Conservation (phyloP, 2,329 filamentous ascomycete genomes). For the Colletotrichum godetiae region DNA sequence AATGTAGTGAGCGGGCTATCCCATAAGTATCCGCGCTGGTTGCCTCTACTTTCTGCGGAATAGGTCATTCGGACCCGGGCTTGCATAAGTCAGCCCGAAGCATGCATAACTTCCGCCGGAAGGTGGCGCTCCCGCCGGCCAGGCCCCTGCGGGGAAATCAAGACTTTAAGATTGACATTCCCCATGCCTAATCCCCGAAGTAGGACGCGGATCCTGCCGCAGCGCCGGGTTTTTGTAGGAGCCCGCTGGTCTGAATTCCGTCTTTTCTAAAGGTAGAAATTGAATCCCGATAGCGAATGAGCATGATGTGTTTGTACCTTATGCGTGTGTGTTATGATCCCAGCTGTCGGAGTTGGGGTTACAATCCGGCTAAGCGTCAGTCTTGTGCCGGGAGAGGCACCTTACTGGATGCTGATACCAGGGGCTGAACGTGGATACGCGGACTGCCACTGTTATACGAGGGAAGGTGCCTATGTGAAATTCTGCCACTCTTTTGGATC, state of each 20-base stretch:
- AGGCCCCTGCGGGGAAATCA: conserved; percentile 21
- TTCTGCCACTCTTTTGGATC: neutral
- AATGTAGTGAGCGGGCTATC: neutral
- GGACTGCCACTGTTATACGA: neutral
- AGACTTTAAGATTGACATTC: conserved; percentile 15
- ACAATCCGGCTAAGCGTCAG: neutral
- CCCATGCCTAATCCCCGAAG: neutral
- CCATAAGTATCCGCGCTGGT: neutral
- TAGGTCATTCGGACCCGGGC: neutral
- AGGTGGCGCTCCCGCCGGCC: conserved; percentile 5
- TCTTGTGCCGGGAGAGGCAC: neutral
- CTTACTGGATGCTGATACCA: neutral
- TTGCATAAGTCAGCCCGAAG: conserved; percentile 15
- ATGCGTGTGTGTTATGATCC: neutral
- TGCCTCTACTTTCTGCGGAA: neutral
- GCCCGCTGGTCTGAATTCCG: neutral
- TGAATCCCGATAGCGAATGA: neutral
- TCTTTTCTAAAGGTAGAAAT: neutral
- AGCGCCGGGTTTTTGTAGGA: neutral
- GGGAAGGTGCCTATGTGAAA: neutral
- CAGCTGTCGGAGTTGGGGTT: neutral
- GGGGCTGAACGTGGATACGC: neutral
- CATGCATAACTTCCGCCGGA: conserved; percentile 27
- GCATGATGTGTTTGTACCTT: neutral
- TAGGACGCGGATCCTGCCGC: neutral